These are phyloP conservation scores for Eimeria tenella DNA, from an alignment of 169 alveolate species.

Conservation along the genomic window DNA sequence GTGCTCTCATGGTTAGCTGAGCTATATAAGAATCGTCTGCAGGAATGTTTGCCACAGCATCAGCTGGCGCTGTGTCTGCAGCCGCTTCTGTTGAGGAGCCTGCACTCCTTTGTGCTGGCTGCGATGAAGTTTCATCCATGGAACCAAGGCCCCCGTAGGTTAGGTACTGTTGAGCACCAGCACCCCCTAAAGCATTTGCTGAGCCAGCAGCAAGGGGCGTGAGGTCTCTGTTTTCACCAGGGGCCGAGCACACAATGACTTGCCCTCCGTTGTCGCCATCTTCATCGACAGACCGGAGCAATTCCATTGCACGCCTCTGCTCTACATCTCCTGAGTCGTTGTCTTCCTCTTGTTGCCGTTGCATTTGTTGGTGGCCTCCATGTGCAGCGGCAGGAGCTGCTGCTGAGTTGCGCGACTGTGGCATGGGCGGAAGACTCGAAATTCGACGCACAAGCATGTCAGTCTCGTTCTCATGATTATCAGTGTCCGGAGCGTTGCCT, in stretches of 20 bases:
- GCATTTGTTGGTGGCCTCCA: neutral
- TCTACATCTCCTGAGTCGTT: conserved; percentile 59
- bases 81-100: neutral
- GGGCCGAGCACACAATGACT: conserved; percentile 69
- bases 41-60: neutral
- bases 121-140: neutral
- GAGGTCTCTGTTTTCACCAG: neutral
- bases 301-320: conserved; percentile 63
- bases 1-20: conserved; percentile 56
- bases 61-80: neutral
- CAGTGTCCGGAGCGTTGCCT: neutral
- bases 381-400: neutral
- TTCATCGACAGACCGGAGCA: conserved; percentile 60
- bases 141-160: neutral
- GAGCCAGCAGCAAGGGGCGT: neutral
- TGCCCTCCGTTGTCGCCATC: conserved; percentile 55
- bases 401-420: neutral
- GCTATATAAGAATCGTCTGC: conserved; percentile 63
- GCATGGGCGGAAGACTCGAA: neutral
- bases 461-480: neutral
- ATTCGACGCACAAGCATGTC: neutral
- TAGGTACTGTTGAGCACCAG: neutral
- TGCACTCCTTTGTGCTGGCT: neutral
- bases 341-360: conserved; percentile 3
- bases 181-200: neutral